Base-by-base conservation (phyloP, 495 filamentous ascomycete genomes). In the Penicillium turbatum region DNA sequence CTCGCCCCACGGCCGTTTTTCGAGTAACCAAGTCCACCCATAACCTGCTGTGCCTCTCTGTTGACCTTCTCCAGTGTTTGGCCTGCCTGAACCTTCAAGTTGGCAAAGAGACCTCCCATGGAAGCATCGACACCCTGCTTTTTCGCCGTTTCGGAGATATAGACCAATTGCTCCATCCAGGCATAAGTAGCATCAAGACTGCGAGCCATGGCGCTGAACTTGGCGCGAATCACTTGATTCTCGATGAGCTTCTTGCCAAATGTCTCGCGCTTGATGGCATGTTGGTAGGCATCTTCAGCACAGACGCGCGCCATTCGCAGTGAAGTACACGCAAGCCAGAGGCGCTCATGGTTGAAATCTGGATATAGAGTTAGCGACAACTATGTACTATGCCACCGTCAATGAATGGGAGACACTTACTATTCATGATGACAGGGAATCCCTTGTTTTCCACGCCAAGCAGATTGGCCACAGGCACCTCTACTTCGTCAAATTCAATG, bases 31-130 rank as follows among this genome's bases (percentile, higher is more conserved):
- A 72, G 63, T 6, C 79, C 79, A 16, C 79, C 79, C 60, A 82
- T 68, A 12, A 81, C 67, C 56, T 82, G 79, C 69, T 81, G 78
- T 0, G 79, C 71, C 55, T 82, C 79, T 5, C 79, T 60, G 39
- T 70, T 72, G 10, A 73, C 73, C 59, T 68, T 67, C 61, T 83
- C 80, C 26, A 81, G 50, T 13, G 74, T 70, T 17, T 68, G 67
- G 0, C 73, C 77, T 3, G 73, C 76, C 37, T 71, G 62, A 2
- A 81, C 78, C 61, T 82, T 83, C 15, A 67, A 54, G 12, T 62
- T 63, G 4, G 63, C 65, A 21, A 63, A 61, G 57, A 71, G 55
- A 0, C 71, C 70, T 6, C 70, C 69, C 53, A 73, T 68, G 26
- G 53, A 65, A 6, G 64, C 63, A n/a, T 53, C 57, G 12, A 41